Percentiles rank a stretch among this genome's conserved stretches.
Evolutionary conservation across 768 basidiomycete species (phyloP).

Genomic region (Calocybe cyanea): DNA sequence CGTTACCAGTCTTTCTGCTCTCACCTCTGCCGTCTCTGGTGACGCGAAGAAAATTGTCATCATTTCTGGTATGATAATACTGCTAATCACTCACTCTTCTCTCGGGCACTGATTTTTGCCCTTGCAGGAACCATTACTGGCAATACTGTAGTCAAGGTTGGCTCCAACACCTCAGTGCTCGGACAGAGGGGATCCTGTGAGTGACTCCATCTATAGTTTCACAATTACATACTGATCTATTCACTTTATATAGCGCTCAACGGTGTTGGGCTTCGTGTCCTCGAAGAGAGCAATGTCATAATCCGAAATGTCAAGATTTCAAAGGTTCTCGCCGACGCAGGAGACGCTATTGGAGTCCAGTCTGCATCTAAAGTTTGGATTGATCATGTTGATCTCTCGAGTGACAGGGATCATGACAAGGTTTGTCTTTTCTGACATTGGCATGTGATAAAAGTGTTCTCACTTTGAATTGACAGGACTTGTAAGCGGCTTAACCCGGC

Average conservation of each 20-base stretch:
- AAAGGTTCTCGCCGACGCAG: constrained; percentile 41
- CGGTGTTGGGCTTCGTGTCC: constrained; percentile 43
- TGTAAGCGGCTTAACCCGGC: constrained; percentile 4
- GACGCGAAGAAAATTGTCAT: constrained; percentile 39
- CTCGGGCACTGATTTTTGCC: not conserved
- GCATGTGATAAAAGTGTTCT: no score
- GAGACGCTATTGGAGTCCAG: constrained; percentile 44
- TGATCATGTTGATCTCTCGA: constrained; percentile 42
- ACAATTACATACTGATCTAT: not conserved
- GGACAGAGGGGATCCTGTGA: constrained; percentile 36
- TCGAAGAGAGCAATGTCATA: constrained; percentile 41
- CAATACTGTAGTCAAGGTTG: constrained; percentile 36
- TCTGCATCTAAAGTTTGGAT: constrained; percentile 39
- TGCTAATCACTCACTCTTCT: not conserved
- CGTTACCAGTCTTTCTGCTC: constrained; percentile 36
- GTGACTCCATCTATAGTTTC: constrained; percentile 6
- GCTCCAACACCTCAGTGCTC: constrained; percentile 41
- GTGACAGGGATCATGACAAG: constrained; percentile 43
- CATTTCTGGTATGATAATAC: constrained; percentile 29
- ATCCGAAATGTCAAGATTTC: constrained; percentile 47
- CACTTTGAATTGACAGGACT: constrained; percentile 2
- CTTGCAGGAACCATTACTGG: constrained; percentile 39
- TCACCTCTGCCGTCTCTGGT: constrained; percentile 40
- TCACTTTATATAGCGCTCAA: constrained; percentile 28
- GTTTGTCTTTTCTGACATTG: constrained; percentile 10